Conservation (phyloP, 208 protist genomes). For the Ichthyophonus hoferi region DNA sequence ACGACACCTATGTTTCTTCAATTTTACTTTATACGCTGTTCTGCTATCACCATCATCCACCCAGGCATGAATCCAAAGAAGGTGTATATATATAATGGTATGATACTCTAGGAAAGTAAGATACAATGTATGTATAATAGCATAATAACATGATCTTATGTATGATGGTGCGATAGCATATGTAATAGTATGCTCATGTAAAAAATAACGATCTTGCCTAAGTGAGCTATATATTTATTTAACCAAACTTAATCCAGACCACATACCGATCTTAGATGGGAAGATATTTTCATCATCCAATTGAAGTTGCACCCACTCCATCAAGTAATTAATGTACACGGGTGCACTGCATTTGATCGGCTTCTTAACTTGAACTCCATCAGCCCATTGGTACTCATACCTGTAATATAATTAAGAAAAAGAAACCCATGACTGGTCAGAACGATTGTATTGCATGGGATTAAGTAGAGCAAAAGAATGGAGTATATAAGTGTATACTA, state of each 20-base stretch:
- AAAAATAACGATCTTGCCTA: background rate
- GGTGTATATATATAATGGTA: too few species aligned
- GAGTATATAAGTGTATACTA: too few species aligned
- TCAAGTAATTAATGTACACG: constrained; percentile 24
- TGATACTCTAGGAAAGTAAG: background rate
- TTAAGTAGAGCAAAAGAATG: too few species aligned
- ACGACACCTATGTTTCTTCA: too few species aligned
- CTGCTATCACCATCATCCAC: too few species aligned
- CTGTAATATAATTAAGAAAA: too few species aligned
- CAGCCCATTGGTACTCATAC: constrained; percentile 29
- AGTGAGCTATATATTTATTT: background rate
- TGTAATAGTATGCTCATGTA: background rate
- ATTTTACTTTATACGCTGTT: too few species aligned
- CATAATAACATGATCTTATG: background rate
- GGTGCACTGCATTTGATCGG: constrained; percentile 9
- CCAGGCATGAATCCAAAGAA: too few species aligned
- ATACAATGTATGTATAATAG: background rate
- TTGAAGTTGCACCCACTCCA: constrained; percentile 26
- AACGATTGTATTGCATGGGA: too few species aligned
- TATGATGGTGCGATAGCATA: background rate
- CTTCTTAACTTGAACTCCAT: constrained; percentile 31
- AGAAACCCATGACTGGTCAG: too few species aligned
- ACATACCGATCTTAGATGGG: constrained; percentile 25
- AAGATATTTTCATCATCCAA: constrained; percentile 27
- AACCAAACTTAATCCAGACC: background rate